A percentile compares a stretch with the other conserved stretches of the same genome.
phyloP scores from a whole-genome alignment of 1,284 basidiomycete genomes.

The Malassezia sp. region DNA sequence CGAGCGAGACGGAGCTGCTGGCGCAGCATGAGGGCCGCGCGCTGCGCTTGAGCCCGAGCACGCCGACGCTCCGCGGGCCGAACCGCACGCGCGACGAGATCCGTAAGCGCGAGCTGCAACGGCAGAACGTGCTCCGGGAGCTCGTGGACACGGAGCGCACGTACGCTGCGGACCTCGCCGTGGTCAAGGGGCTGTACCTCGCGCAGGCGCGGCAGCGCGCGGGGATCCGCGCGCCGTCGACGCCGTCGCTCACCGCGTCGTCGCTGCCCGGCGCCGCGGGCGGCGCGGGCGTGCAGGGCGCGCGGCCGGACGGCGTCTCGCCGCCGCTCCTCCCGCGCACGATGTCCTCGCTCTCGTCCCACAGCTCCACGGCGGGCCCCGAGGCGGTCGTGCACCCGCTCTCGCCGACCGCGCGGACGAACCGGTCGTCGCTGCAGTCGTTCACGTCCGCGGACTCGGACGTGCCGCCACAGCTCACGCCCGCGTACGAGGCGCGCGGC shows the following conservation, averaged over 20 bases:
- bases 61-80: background rate
- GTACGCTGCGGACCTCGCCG: slow-evolving; percentile 73
- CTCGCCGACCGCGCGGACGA: background rate
- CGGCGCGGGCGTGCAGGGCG: no score
- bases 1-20: no score
- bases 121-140: slow-evolving; percentile 71
- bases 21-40: no score
- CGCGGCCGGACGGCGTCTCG: no score
- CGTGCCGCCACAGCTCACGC: background rate
- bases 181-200: slow-evolving; percentile 68
- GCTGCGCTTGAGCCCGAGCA: no score
- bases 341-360: slow-evolving; percentile 1
- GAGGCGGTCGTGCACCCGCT: background rate
- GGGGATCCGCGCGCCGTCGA: slow-evolving; percentile 18
- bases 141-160: slow-evolving; percentile 60
- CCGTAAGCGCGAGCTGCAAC: slow-evolving; percentile 54
- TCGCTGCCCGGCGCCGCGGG: background rate
- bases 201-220: slow-evolving; percentile 41
- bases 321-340: slow-evolving; percentile 2
- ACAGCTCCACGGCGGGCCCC: background rate
- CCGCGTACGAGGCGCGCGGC: background rate
- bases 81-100: background rate
- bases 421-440: background rate
- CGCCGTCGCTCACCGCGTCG: background rate
- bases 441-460: background rate